Evolutionary conservation across 148 eudicot species (phyloP), one percentile per base, ranked within the genome.

Genomic region (Dysphania ambrosioides): DNA sequence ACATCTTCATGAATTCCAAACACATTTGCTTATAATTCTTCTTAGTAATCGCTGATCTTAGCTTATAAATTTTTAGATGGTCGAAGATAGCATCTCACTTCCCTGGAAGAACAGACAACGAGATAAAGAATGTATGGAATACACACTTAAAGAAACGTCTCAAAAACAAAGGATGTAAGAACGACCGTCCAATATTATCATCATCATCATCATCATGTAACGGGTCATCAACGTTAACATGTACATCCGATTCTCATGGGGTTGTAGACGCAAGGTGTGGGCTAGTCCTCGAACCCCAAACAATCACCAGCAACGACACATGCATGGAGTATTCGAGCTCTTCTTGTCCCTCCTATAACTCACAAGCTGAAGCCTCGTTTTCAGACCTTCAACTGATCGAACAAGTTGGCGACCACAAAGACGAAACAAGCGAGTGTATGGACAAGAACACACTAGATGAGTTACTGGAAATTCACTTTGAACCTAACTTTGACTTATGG

Each of bases 21-120:
- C n/a, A n/a, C n/a, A n/a, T n/a, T n/a, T n/a, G n/a, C n/a, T n/a
- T n/a, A n/a, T n/a, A n/a, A n/a, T n/a, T n/a, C n/a, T n/a, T n/a
- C n/a, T n/a, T n/a, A n/a, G n/a, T n/a, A n/a, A n/a, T n/a, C n/a
- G n/a, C n/a, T n/a, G n/a, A n/a, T n/a, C n/a, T n/a, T n/a, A n/a
- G n/a, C n/a, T n/a, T n/a, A n/a, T n/a, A n/a, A n/a, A n/a, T n/a
- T n/a, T 68, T 38, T 72, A 85, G 87, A 68, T 84, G 89, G 89
- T 84, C 87, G 7, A 84, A 79, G 56, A 86, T 86, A 55, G 89
- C 87, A 19, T 81, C 87, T 32, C 79, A 74, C 24, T 73, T 86
- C 9, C 85, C 89, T 0, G 89, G 89, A 18, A 86, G 89, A 75
- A 83, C 89, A 2, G 88, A 85, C 72, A 85, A 85, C 51, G 88